Base-by-base conservation (phyloP, 495 filamentous ascomycete species). In the Daldinia grandis region DNA sequence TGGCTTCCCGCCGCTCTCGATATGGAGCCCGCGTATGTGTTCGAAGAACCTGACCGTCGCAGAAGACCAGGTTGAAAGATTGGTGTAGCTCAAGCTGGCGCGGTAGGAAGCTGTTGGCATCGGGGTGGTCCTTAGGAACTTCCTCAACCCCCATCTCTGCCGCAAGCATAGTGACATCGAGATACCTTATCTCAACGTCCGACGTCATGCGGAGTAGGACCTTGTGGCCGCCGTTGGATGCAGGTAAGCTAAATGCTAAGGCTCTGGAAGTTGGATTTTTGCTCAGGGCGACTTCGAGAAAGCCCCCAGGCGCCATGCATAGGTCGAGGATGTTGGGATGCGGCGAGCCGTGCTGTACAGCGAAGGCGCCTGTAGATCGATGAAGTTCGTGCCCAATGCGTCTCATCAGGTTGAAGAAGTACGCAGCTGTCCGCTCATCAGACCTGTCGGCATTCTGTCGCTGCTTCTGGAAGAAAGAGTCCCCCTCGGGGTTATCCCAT, bases 251-350 rank as follows among this genome's bases (percentile, higher is more conserved):
- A 69, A 87, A 79, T 15, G 76, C 85, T n/a, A 64, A 60, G 5
- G 77, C 78, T 14, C 27, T 54, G 5, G 84, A 81, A 0, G 53
- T 27, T 2, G 75, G 78, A 59, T 84, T 83, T 5, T 75, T 55
- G 4, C 74, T 67, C 28, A 86, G 66, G 0, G 76, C 78, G 3
- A 72, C 69, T 0, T 66, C 56, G 9, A 81, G 78, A 66, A 84
- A 89, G 3, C 82, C 85, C 7, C 87, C 86, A 1, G 87, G 87
- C 0, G 87, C 87, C 79, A 86, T 84, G 72, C 87, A 88, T 42
- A 88, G 72, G 67, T 90, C 85, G 1, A 89, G 81, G 33, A 86
- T 79, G 21, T 38, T 42, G 71, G 80, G 10, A 12, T 47, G 8
- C 19, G 7, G 14, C 77, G 61, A 15, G 31, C 79, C 76, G 1